A percentile compares a stretch with the other conserved stretches of the same genome.
phyloP scores from a whole-genome alignment of 1,139 yeast genomes.

The Yamadazyma kanchanaburiensis region DNA sequence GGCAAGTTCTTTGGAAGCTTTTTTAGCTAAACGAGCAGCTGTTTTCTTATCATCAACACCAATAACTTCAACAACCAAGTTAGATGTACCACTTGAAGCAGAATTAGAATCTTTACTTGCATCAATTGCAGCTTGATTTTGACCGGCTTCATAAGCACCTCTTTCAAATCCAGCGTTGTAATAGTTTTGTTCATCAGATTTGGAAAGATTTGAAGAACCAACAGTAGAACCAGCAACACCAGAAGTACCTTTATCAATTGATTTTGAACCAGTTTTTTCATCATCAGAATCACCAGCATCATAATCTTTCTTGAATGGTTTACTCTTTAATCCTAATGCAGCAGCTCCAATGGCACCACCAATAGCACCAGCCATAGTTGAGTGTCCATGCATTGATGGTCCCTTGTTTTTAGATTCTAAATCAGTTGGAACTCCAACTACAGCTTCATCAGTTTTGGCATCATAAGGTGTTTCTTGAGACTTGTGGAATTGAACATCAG shows the following conservation, averaged over 20 bases:
- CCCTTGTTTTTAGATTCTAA: neutral
- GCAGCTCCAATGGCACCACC: neutral
- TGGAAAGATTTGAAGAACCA: neutral
- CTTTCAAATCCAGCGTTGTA: conserved; percentile 12
- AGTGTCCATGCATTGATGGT: neutral
- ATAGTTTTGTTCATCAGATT: conserved; percentile 3
- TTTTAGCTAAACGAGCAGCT: conserved; percentile 34
- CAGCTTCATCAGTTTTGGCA: neutral
- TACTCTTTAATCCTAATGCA: conserved; percentile 1
- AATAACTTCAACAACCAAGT: conserved; percentile 34
- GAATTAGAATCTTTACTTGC: conserved; percentile 1
- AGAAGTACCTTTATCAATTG: conserved; percentile 5
- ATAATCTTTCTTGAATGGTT: conserved; percentile 9
- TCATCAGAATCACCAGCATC: conserved; percentile 3
- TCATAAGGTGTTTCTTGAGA: neutral
- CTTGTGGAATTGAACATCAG: no score
- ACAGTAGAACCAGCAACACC: conserved; percentile 6
- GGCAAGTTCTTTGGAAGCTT: conserved; percentile 32
- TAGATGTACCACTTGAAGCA: conserved; percentile 2
- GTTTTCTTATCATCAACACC: conserved; percentile 31
- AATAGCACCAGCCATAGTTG: neutral
- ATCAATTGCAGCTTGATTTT: conserved; percentile 10
- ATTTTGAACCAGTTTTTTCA: neutral
- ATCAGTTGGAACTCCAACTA: neutral
- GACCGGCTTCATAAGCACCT: conserved; percentile 9